Conservation (phyloP, 1,284 basidiomycete species). For the Sporisorium graminicola region DNA sequence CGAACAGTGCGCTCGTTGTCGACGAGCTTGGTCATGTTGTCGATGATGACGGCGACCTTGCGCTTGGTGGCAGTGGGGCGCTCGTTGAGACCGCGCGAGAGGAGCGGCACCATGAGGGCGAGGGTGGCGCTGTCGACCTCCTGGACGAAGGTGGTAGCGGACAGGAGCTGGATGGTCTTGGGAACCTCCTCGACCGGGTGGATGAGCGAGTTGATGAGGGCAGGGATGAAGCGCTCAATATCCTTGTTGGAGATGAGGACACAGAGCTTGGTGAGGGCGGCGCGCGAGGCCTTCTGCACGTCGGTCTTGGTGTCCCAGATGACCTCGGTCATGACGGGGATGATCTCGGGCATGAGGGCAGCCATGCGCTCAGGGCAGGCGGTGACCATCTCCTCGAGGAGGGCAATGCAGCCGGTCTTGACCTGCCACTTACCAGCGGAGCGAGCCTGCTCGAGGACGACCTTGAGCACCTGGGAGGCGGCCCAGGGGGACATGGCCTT, state of each 20-base stretch:
- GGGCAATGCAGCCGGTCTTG: slow-evolving; percentile 88
- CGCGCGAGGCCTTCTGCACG: slow-evolving; percentile 98
- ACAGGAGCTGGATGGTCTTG: slow-evolving; percentile 93
- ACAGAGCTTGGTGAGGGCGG: slow-evolving; percentile 84
- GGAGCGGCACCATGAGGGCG: slow-evolving; percentile 97
- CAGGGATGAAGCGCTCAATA: slow-evolving; percentile 83
- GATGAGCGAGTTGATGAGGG: slow-evolving; percentile 95
- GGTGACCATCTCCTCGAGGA: slow-evolving; percentile 90
- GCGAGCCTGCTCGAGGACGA: slow-evolving; percentile 92
- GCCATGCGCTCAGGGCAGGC: slow-evolving; percentile 87
- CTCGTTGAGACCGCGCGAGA: slow-evolving; percentile 86
- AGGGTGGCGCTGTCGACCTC: slow-evolving; percentile 99
- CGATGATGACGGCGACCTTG: slow-evolving; percentile 70
- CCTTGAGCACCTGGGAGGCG: slow-evolving; percentile 84
- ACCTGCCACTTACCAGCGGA: slow-evolving; percentile 99
- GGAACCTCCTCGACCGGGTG: slow-evolving; percentile 99
- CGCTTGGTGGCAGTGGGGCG: slow-evolving; percentile 69
- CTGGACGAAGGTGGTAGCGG: slow-evolving; percentile 99
- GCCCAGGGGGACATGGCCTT: slow-evolving; percentile 92
- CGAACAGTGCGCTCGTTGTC: slow-evolving; percentile 70
- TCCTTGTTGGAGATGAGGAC: slow-evolving; percentile 94
- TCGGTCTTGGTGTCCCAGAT: slow-evolving; percentile 99
- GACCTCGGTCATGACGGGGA: slow-evolving; percentile 92
- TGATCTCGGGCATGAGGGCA: slow-evolving; percentile 93
- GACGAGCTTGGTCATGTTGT: slow-evolving; percentile 70